Evolutionary conservation across 345 rosid species (phyloP), one percentile per base, ranked within the genome.

Genomic region (Aquilaria malaccensis): DNA sequence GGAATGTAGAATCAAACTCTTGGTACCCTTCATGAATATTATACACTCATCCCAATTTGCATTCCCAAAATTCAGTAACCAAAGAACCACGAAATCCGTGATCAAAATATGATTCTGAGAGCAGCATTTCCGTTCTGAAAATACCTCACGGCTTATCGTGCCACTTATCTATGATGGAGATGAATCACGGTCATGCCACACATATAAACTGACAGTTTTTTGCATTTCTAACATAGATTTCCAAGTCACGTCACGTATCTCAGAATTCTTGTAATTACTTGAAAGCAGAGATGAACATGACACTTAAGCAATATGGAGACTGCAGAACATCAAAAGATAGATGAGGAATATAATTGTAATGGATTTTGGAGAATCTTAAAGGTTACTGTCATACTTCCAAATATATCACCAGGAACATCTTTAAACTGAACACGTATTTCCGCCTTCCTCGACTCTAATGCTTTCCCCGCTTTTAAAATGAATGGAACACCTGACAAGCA

Each of bases 391-490:
- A 37, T 79, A 94, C 99, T 80, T 85, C 67, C 86, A 78, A 85
- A 94, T 69, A 94, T 94, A 76, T 94, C 97, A 15, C 99, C 97
- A 50, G 99, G 99, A 77, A 88, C 95, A 70, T 94, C 99, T 82
- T 94, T 94, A 71, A 94, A 94, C 74, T 94, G 97, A 75, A 94
- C 76, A 14, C 99, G 95, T 67, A 94, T 94, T 85, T 94, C 97
- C 41, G 99, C 99, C 81, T 95, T 95, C 73, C 89, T 88, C 60
- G 99, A 95, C 69, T 81, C 82, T 70, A 95, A 70, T 62, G 99
- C 99, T 78, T 95, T 95, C 67, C 99, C 99, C 0, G 99, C 99
- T 86, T 95, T 95, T 41, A 91, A 66, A 62, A 94, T 83, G 67
- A 91, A 94, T 50, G 99, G 99, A 65, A 94, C 99, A 58, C 99